Conservation (phyloP, 306 rosid genomes). For the Mimosa pudica region DNA sequence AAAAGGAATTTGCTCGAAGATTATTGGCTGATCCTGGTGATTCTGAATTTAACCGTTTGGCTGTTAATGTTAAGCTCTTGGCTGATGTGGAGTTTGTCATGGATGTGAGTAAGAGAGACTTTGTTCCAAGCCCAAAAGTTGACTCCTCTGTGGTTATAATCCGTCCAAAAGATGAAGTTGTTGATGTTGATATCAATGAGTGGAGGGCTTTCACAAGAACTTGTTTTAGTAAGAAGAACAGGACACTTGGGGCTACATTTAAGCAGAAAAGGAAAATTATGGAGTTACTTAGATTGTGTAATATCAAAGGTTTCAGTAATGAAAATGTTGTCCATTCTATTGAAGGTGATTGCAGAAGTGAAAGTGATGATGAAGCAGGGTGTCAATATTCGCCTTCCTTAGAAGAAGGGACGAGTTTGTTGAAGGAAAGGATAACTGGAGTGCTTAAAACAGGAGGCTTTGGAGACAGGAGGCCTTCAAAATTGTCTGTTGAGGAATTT, state of each 20-base stretch:
- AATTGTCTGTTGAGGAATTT: constrained; percentile 60
- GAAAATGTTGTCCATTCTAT: neutral
- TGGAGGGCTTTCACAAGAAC: constrained; percentile 78
- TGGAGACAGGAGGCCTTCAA: constrained; percentile 75
- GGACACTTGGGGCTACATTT: constrained; percentile 79
- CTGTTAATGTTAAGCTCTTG: constrained; percentile 73
- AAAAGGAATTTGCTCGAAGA: constrained; percentile 87
- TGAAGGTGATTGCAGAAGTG: neutral
- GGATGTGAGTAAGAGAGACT: constrained; percentile 91
- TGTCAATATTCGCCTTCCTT: constrained; percentile 30
- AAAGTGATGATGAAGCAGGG: constrained; percentile 29
- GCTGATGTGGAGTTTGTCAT: constrained; percentile 75
- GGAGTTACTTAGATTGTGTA: constrained; percentile 49
- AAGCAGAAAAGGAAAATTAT: constrained; percentile 65
- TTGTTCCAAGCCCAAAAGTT: constrained; percentile 79
- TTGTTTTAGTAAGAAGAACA: constrained; percentile 69
- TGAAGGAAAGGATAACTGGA: constrained; percentile 52
- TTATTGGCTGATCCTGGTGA: constrained; percentile 75
- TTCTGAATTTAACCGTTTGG: constrained; percentile 75
- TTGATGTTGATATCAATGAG: constrained; percentile 60
- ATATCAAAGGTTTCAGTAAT: constrained; percentile 1
- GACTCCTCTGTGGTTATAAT: constrained; percentile 86
- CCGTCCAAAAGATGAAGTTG: constrained; percentile 61
- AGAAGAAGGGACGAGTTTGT: constrained; percentile 25
- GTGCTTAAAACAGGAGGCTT: constrained; percentile 62